A percentile compares a stretch with the other conserved stretches of the same genome.
phyloP scores from a whole-genome alignment of 352 stramenopile genomes.

The Pythium volutum region DNA sequence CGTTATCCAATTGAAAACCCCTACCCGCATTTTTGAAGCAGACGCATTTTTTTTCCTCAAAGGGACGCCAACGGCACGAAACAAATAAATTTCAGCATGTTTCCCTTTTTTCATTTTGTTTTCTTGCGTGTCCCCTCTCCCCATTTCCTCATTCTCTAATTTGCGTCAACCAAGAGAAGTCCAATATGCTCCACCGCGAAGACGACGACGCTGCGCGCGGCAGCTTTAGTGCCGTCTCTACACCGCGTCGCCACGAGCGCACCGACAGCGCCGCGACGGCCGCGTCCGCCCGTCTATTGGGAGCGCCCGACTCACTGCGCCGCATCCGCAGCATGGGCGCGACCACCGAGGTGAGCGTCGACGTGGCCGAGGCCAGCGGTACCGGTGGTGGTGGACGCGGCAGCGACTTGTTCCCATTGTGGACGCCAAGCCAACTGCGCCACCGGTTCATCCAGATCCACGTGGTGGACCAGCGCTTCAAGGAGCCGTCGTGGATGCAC shows the following conservation, averaged over 20 bases:
- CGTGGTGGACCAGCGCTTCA: constrained; percentile 52
- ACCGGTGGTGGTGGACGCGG: too few relatives aligned
- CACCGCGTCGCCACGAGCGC: neutral
- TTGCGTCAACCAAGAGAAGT: neutral
- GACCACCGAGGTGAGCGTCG: neutral
- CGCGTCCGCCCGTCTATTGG: neutral
- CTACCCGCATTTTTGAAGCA: too few relatives aligned
- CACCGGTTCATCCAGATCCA: constrained; percentile 64
- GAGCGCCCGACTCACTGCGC: neutral
- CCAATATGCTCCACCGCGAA: neutral
- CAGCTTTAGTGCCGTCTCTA: neutral
- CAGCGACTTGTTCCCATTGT: neutral
- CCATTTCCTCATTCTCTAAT: neutral
- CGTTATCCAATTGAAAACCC: too few relatives aligned
- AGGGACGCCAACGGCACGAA: too few relatives aligned
- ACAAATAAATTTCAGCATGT: too few relatives aligned
- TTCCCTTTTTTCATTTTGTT: too few relatives aligned
- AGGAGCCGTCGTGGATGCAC: constrained; percentile 67
- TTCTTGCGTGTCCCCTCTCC: too few relatives aligned
- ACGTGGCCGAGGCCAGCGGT: neutral
- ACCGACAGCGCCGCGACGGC: neutral
- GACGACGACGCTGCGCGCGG: neutral
- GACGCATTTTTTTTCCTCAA: too few relatives aligned
- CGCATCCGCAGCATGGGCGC: neutral
- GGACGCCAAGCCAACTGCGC: constrained; percentile 45